A percentile compares a stretch with the other conserved stretches of the same genome.
phyloP scores from a whole-genome alignment of 2,329 filamentous ascomycete species.

The Fusarium sp. region DNA sequence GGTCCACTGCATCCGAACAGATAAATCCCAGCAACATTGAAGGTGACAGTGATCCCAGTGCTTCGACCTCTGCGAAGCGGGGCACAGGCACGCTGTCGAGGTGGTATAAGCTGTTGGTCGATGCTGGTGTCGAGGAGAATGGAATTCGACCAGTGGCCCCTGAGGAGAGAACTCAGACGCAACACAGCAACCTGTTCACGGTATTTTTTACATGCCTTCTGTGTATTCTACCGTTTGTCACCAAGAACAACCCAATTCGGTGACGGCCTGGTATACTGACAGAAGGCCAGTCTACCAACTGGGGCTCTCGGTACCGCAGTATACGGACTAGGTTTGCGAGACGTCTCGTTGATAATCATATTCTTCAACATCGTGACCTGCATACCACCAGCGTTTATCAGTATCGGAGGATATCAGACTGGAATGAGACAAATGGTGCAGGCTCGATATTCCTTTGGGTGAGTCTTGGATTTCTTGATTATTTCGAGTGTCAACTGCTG shows the following conservation, averaged over 20 bases:
- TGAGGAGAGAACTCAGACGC: conserved; percentile 67
- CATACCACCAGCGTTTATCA: conserved; percentile 69
- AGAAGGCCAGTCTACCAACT: conserved; percentile 64
- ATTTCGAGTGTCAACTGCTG: conserved; percentile 2
- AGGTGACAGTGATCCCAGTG: conserved; percentile 37
- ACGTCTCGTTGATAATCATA: conserved; percentile 69
- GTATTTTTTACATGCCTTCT: conserved; percentile 72
- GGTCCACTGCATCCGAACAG: background rate
- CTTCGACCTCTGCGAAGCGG: conserved; percentile 51
- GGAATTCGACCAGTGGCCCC: conserved; percentile 70
- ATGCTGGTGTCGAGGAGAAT: conserved; percentile 66
- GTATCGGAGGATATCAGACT: conserved; percentile 68
- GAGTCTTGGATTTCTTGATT: background rate
- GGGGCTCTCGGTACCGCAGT: conserved; percentile 70
- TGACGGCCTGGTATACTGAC: conserved; percentile 13
- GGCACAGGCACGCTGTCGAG: conserved; percentile 50
- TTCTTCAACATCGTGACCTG: conserved; percentile 71
- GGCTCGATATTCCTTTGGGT: conserved; percentile 73
- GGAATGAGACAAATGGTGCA: conserved; percentile 73
- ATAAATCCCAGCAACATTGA: background rate
- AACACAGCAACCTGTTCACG: conserved; percentile 71
- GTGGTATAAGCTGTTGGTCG: conserved; percentile 61
- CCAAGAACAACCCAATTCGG: background rate
- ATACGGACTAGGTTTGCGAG: conserved; percentile 69
- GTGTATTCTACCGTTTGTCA: conserved; percentile 70